Conservation (phyloP, 202 grass and related monocot genomes). For the Musa balbisiana region DNA sequence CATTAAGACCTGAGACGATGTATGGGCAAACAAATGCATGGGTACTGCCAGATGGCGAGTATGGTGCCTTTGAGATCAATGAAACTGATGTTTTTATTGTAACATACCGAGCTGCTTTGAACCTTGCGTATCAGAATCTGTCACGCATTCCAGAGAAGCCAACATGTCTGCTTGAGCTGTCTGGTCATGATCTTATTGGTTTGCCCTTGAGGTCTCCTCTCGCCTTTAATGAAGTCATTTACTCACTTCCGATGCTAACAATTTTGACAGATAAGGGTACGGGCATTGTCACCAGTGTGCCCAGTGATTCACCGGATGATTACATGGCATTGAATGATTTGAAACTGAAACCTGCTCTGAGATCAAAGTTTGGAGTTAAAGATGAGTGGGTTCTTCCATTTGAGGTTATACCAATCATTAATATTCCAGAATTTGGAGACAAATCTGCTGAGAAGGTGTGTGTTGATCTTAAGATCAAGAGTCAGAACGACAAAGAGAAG, state of each 20-base stretch:
- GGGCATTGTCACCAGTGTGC: conserved; percentile 84
- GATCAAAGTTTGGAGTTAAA: conserved; percentile 66
- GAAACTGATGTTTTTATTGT: conserved; percentile 77
- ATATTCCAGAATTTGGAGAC: conserved; percentile 74
- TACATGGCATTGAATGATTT: conserved; percentile 77
- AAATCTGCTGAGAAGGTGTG: conserved; percentile 65
- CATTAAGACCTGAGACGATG: conserved; percentile 80
- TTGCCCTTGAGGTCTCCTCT: conserved; percentile 63
- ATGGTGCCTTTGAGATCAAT: conserved; percentile 87
- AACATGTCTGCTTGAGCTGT: conserved; percentile 58
- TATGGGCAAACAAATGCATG: conserved; percentile 93
- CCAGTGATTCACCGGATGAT: conserved; percentile 87
- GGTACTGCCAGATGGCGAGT: conserved; percentile 72
- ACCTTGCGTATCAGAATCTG: conserved; percentile 76
- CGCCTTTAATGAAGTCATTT: conserved; percentile 59
- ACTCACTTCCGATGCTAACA: conserved; percentile 81
- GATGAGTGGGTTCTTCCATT: conserved; percentile 77
- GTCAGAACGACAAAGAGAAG: conserved; percentile 81
- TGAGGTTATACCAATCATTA: conserved; percentile 59
- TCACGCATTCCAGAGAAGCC: conserved; percentile 56
- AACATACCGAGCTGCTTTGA: conserved; percentile 61
- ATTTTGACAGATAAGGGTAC: conserved; percentile 81
- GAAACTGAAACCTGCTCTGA: conserved; percentile 53
- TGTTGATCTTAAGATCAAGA: conserved; percentile 57
- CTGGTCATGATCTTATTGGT: conserved; percentile 76